Evolutionary conservation across 148 eudicot species (phyloP).

Genomic region (Vaccinium macrocarpon): DNA sequence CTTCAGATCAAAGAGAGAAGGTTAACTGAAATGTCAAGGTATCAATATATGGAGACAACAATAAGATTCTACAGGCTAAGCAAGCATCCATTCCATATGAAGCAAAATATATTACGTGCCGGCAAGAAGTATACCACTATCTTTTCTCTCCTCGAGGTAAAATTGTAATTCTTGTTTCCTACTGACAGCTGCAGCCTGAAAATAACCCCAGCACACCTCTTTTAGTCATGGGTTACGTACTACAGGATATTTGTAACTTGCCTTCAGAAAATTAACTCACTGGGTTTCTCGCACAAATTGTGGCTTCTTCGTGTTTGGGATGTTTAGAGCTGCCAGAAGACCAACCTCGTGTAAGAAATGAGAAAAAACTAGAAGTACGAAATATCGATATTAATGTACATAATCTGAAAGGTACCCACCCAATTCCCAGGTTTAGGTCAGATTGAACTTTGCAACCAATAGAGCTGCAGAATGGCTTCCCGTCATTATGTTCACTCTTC

Average conservation of each 20-base stretch:
- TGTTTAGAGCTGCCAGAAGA: slow-evolving; percentile 24
- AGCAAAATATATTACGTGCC: not conserved
- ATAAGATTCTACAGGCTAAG: not conserved
- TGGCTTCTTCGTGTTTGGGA: slow-evolving; percentile 17
- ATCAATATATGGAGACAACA: not conserved
- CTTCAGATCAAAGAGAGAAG: slow-evolving; percentile 14
- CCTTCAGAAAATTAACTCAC: slow-evolving; percentile 16
- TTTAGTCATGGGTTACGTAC: slow-evolving; percentile 2
- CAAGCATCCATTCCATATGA: not conserved
- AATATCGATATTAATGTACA: not conserved
- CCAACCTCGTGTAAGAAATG: not conserved
- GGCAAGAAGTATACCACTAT: slow-evolving; percentile 26
- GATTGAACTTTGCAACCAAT: slow-evolving; percentile 9
- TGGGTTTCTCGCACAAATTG: slow-evolving; percentile 10
- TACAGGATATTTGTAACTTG: not conserved
- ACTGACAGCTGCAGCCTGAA: slow-evolving; percentile 30
- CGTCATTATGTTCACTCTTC: slow-evolving; percentile 21
- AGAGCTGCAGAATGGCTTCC: slow-evolving; percentile 16
- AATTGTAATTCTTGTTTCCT: slow-evolving; percentile 17
- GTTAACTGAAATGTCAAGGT: not conserved
- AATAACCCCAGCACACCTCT: not conserved
- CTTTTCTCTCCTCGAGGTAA: slow-evolving; percentile 20
- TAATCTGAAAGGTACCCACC: slow-evolving; percentile 23
- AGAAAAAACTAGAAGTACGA: not conserved
- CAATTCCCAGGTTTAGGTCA: slow-evolving; percentile 16